Evolutionary conservation across 2,329 filamentous ascomycete genomes (phyloP).

Genomic region (Blumeriella jaapii): DNA sequence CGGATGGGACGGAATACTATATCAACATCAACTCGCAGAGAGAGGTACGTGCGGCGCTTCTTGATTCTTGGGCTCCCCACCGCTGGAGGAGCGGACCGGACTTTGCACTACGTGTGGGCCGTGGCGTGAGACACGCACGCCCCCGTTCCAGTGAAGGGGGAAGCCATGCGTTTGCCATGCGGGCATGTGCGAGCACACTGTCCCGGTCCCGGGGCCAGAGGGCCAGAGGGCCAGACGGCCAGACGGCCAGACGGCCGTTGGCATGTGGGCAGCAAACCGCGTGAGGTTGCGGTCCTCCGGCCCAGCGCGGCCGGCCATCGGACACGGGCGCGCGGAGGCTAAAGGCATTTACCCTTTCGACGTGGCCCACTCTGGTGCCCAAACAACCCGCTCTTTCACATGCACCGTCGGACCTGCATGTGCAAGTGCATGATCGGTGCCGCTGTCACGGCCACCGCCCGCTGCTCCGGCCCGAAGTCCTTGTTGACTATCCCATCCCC

Average conservation of each 20-base stretch:
- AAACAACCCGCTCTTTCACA: slow-evolving; percentile 10
- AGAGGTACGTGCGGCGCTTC: slow-evolving; percentile 62
- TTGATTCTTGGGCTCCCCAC: too few relatives aligned
- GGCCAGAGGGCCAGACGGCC: too few relatives aligned
- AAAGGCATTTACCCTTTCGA: slow-evolving; percentile 13
- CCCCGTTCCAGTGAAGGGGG: too few relatives aligned
- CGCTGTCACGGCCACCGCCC: slow-evolving; percentile 8
- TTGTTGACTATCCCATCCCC: slow-evolving; percentile 10
- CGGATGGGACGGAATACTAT: slow-evolving; percentile 94
- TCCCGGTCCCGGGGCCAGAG: too few relatives aligned
- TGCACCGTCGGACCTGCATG: slow-evolving; percentile 17
- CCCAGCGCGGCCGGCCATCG: slow-evolving; percentile 12
- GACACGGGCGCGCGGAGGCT: slow-evolving; percentile 25
- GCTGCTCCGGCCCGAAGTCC: slow-evolving; percentile 1
- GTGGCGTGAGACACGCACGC: too few relatives aligned
- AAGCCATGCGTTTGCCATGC: too few relatives aligned
- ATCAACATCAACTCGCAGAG: slow-evolving; percentile 99
- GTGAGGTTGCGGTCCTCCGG: slow-evolving; percentile 17
- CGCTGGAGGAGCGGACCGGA: too few relatives aligned
- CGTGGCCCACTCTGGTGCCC: slow-evolving; percentile 17
- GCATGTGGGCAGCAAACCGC: slow-evolving; percentile 17
- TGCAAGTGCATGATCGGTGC: slow-evolving; percentile 11
- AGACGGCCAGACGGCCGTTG: background rate
- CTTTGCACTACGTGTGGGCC: too few relatives aligned
- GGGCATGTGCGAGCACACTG: too few relatives aligned